Conservation (phyloP, 2,329 filamentous ascomycete genomes). For the Elsinoe batatas region DNA sequence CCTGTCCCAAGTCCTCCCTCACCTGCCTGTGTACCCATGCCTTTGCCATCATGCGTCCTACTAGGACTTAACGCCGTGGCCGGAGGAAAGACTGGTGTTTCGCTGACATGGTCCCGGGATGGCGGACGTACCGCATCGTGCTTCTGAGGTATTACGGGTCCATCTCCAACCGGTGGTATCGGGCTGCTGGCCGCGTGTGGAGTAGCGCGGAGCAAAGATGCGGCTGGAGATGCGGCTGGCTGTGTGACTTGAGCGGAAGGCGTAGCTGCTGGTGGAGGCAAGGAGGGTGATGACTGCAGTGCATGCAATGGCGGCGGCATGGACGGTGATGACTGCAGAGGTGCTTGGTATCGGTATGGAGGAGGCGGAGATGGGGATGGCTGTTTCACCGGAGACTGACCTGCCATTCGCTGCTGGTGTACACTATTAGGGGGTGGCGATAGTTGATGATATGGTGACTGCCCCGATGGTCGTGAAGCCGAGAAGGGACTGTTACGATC, state of each 20-base stretch:
- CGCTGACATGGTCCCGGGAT: conserved; percentile 15
- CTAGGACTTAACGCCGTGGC: conserved; percentile 22
- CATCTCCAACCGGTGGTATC: conserved; percentile 9
- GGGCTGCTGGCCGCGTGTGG: conserved; percentile 12
- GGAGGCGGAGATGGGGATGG: conserved; percentile 21
- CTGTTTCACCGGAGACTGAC: conserved; percentile 24
- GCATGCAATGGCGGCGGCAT: not conserved
- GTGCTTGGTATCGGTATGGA: conserved; percentile 4
- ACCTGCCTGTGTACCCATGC: conserved; percentile 17
- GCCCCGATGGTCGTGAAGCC: conserved; percentile 16
- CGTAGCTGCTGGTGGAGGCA: conserved; percentile 12
- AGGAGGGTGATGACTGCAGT: conserved; percentile 12
- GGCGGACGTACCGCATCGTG: conserved; percentile 14
- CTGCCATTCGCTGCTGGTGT: conserved; percentile 15
- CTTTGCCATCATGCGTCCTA: conserved; percentile 10
- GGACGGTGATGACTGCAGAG: conserved; percentile 11
- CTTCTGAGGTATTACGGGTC: conserved; percentile 14
- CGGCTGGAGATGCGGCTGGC: not conserved
- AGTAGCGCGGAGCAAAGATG: conserved; percentile 1
- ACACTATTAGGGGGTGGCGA: conserved; percentile 20
- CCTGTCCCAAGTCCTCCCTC: conserved; percentile 19
- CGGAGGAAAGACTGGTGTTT: conserved; percentile 20
- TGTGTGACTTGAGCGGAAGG: conserved; percentile 10
- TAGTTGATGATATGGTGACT: conserved; percentile 22
- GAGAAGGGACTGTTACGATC: conserved; percentile 14